A percentile compares a stretch with the other conserved stretches of the same genome.
Evolutionary conservation across 306 rosid species (phyloP).

Genomic region (Trifolium fragiferum): DNA sequence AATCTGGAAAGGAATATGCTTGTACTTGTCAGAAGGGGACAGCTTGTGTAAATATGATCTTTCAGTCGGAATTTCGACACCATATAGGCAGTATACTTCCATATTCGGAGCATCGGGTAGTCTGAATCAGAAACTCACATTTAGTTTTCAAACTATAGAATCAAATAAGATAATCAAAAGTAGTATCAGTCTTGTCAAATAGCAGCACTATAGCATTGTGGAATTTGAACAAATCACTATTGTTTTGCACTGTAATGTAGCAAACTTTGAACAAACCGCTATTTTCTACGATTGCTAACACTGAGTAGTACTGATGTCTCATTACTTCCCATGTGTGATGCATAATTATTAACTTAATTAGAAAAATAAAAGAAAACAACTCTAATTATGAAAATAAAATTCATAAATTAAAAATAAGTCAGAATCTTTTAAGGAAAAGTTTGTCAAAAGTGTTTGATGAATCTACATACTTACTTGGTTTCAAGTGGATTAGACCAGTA

Average conservation of each 20-base stretch:
- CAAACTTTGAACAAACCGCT: neutral
- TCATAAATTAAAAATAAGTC: no score
- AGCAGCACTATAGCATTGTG: neutral
- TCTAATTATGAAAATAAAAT: no score
- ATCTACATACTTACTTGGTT: conserved; percentile 59
- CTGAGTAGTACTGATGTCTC: no score
- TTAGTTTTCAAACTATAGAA: conserved; percentile 1
- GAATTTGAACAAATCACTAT: neutral
- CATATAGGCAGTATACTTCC: conserved; percentile 80
- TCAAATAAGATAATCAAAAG: conserved; percentile 11
- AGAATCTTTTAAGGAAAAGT: neutral
- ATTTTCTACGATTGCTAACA: neutral
- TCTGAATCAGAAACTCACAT: conserved; percentile 49
- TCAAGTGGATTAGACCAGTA: conserved; percentile 94
- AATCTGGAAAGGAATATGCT: conserved; percentile 58
- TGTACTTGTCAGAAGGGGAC: conserved; percentile 56
- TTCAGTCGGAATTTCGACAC: conserved; percentile 73
- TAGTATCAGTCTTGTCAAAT: neutral
- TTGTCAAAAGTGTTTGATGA: neutral
- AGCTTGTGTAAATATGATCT: conserved; percentile 58
- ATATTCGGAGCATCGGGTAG: conserved; percentile 73
- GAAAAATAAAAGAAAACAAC: no score
- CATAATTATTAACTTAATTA: no score
- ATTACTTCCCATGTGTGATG: no score
- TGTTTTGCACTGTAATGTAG: neutral